phyloP scores from a whole-genome alignment of 495 filamentous ascomycete genomes.

The Penicillium salamii region DNA sequence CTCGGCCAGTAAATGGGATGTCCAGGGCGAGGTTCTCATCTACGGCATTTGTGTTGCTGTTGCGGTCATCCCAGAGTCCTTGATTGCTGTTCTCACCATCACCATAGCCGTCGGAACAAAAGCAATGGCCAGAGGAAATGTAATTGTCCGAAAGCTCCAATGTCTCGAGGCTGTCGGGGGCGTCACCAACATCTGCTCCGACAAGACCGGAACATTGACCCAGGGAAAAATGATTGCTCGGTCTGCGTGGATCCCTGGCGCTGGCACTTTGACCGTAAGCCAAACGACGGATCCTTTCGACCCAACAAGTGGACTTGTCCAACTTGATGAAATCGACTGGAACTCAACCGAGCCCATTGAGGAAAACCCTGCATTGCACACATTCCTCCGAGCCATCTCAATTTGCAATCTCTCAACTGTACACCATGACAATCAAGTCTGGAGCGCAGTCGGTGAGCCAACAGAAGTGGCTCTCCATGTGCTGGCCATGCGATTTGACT shows the following conservation, averaged over 20 bases:
- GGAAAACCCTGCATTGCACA: constrained; percentile 46
- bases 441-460: constrained; percentile 77
- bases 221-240: constrained; percentile 75
- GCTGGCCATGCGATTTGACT: constrained; percentile 68
- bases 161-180: constrained; percentile 81
- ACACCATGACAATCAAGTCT: constrained; percentile 47
- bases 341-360: constrained; percentile 18
- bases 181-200: constrained; percentile 85
- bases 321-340: constrained; percentile 36
- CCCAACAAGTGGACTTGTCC: constrained; percentile 62
- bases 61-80: constrained; percentile 70
- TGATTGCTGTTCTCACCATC: constrained; percentile 73
- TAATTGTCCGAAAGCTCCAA: constrained; percentile 75
- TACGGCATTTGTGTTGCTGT: constrained; percentile 77
- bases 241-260: constrained; percentile 71
- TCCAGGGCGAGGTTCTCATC: constrained; percentile 70
- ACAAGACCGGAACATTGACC: constrained; percentile 84
- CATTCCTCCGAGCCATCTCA: constrained; percentile 66
- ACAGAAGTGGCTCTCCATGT: constrained; percentile 84
- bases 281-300: constrained; percentile 55
- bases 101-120: constrained; percentile 70
- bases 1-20: constrained; percentile 68
- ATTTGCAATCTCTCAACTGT: constrained; percentile 78
- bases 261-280: constrained; percentile 54
- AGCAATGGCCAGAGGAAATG: constrained; percentile 72